Percentiles rank a stretch among this genome's conserved stretches.
Evolutionary conservation across 2,329 filamentous ascomycete species (phyloP).

Genomic region (Cryphonectria naterciae): DNA sequence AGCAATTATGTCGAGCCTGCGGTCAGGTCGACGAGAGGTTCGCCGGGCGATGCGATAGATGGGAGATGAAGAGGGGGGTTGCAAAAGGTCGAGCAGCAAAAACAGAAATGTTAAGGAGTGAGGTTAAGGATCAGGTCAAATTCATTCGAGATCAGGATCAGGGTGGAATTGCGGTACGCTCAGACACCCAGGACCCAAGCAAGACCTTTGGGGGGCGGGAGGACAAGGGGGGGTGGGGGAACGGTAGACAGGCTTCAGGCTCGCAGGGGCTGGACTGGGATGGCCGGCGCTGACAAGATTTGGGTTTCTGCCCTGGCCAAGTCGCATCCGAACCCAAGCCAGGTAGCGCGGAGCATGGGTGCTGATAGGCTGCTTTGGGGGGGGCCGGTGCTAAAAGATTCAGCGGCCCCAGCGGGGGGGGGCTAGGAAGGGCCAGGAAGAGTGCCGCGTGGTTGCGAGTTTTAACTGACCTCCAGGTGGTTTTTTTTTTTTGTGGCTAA

Average conservation of each 20-base stretch:
- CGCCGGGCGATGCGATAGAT: conserved; percentile 8
- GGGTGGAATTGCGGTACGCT: conserved; percentile 18
- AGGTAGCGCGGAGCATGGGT: conserved; percentile 8
- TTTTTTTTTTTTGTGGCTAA: not conserved
- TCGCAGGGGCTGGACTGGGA: conserved; percentile 7
- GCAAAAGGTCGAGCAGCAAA: conserved; percentile 13
- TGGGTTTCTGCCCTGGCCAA: conserved; percentile 17
- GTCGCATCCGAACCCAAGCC: conserved; percentile 3
- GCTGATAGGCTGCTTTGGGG: conserved; percentile 21
- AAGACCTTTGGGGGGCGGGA: not conserved
- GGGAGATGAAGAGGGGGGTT: conserved; percentile 18
- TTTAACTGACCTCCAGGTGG: conserved; percentile 25
- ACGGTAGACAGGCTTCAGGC: conserved; percentile 7
- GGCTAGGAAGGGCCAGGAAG: conserved; percentile 17
- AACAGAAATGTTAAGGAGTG: conserved; percentile 17
- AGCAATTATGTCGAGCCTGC: conserved; percentile 9
- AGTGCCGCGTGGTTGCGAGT: not conserved
- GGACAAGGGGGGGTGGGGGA: not conserved
- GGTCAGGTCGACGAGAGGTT: conserved; percentile 3
- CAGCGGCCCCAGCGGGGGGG: not conserved
- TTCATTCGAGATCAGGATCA: conserved; percentile 18
- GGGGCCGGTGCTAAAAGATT: conserved; percentile 1
- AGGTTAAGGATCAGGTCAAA: conserved; percentile 16
- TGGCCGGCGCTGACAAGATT: conserved; percentile 11
- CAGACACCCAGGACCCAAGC: not conserved